phyloP scores from a whole-genome alignment of 371 early-diverging fungal species.

The Haplosporangium sp. region DNA sequence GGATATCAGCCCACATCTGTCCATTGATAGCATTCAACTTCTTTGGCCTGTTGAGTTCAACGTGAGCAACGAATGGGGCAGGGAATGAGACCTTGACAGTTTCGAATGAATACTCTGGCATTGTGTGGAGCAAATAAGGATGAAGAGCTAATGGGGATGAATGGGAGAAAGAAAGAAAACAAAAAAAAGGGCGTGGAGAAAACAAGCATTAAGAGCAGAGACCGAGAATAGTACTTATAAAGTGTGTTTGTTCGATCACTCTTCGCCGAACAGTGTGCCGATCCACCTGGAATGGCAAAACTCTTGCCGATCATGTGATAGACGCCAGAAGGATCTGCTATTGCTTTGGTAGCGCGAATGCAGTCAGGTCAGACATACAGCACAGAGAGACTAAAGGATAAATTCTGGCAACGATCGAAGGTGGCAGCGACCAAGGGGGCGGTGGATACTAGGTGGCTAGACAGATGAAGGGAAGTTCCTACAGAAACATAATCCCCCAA shows the following conservation, averaged over 20 bases:
- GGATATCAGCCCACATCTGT: slow-evolving; percentile 39
- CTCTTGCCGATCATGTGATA: neutral
- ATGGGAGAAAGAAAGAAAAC: slow-evolving; percentile 1
- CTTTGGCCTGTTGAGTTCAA: slow-evolving; percentile 85
- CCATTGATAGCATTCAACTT: slow-evolving; percentile 84
- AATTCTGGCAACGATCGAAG: neutral
- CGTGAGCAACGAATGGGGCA: slow-evolving; percentile 77
- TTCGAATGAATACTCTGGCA: slow-evolving; percentile 66
- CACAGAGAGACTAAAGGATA: too few species aligned
- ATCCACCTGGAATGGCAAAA: neutral
- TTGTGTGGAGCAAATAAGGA: slow-evolving; percentile 8
- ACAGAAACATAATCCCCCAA: too few species aligned
- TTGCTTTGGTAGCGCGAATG: too few species aligned
- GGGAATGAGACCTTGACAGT: slow-evolving; percentile 68
- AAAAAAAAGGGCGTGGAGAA: neutral
- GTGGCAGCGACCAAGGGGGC: too few species aligned
- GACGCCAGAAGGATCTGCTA: neutral
- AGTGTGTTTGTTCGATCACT: too few species aligned
- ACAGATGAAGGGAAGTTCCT: too few species aligned
- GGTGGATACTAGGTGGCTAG: too few species aligned
- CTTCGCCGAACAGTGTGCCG: neutral
- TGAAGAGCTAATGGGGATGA: neutral
- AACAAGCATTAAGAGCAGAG: too few species aligned
- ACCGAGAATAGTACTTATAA: too few species aligned
- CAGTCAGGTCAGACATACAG: neutral